phyloP scores from a whole-genome alignment of 768 basidiomycete species.

The Auricularia auricula-judae region DNA sequence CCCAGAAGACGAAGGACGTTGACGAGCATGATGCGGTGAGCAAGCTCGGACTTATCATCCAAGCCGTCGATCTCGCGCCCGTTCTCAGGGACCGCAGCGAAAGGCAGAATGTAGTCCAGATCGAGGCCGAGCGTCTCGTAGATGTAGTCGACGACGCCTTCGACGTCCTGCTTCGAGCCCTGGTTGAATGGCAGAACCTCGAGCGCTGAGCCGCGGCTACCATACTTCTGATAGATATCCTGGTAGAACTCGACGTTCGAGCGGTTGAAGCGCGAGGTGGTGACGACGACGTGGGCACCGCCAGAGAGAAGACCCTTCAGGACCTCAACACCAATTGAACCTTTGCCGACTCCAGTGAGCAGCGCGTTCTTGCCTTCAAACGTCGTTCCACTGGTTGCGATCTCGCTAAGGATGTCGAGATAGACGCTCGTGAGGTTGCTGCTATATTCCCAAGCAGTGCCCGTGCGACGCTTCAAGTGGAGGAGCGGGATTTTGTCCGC shows the following conservation, averaged over 20 bases:
- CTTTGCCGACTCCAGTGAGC: slow-evolving; percentile 94
- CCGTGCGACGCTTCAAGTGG: slow-evolving; percentile 94
- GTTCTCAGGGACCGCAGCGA: slow-evolving; percentile 97
- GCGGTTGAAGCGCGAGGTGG: slow-evolving; percentile 94
- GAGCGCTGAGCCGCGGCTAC: slow-evolving; percentile 90
- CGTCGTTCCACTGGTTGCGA: slow-evolving; percentile 94
- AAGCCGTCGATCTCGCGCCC: slow-evolving; percentile 96
- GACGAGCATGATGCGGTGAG: slow-evolving; percentile 97
- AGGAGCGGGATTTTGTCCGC: slow-evolving; percentile 89
- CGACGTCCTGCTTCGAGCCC: slow-evolving; percentile 96
- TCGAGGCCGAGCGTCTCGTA: slow-evolving; percentile 92
- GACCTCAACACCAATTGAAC: slow-evolving; percentile 95
- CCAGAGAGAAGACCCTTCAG: slow-evolving; percentile 94
- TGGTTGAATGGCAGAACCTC: slow-evolving; percentile 99
- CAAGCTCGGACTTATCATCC: slow-evolving; percentile 95
- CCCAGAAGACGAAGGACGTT: slow-evolving; percentile 94
- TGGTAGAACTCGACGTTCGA: slow-evolving; percentile 97
- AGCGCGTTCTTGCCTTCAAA: slow-evolving; percentile 99
- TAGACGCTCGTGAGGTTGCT: slow-evolving; percentile 94
- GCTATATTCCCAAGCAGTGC: slow-evolving; percentile 91
- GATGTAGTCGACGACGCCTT: slow-evolving; percentile 96
- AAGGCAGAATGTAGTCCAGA: slow-evolving; percentile 96
- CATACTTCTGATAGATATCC: slow-evolving; percentile 90
- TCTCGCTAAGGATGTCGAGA: slow-evolving; percentile 94
- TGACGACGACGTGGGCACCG: slow-evolving; percentile 93